Evolutionary conservation across 495 filamentous ascomycete species (phyloP).

Genomic region (Trichoderma virens): DNA sequence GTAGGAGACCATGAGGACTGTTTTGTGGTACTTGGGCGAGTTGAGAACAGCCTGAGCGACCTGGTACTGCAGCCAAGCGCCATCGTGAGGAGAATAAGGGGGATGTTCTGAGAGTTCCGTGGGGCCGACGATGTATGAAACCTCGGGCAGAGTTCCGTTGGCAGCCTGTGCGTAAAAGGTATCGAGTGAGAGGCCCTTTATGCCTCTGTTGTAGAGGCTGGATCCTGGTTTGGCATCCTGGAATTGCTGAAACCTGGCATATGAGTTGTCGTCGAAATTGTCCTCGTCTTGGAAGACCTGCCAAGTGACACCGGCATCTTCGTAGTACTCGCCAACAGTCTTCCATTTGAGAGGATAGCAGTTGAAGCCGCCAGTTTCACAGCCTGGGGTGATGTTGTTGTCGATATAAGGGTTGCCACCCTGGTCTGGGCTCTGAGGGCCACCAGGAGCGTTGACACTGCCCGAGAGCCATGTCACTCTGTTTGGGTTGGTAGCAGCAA

Average conservation of each 20-base stretch:
- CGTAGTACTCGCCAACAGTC: constrained; percentile 44
- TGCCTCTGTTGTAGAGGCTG: constrained; percentile 35
- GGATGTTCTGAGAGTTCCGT: constrained; percentile 47
- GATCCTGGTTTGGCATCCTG: constrained; percentile 34
- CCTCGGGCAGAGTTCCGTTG: constrained; percentile 44
- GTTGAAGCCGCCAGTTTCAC: constrained; percentile 35
- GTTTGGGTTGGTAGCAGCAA: constrained; percentile 48
- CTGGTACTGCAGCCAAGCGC: constrained; percentile 50
- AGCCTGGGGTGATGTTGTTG: constrained; percentile 49
- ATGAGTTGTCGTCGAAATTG: constrained; percentile 50
- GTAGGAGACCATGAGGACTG: constrained; percentile 45
- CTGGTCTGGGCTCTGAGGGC: constrained; percentile 34
- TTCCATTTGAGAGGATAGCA: constrained; percentile 51
- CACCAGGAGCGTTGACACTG: constrained; percentile 44
- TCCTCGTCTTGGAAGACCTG: constrained; percentile 46
- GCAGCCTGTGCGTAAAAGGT: constrained; percentile 42
- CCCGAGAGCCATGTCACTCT: constrained; percentile 48
- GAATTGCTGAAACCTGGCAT: constrained; percentile 48
- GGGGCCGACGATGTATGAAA: constrained; percentile 48
- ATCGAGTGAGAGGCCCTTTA: constrained; percentile 38
- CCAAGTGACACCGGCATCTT: constrained; percentile 47
- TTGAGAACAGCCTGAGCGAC: constrained; percentile 43
- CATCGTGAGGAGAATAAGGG: constrained; percentile 45
- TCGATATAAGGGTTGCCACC: constrained; percentile 46
- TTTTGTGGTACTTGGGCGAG: constrained; percentile 42